Evolutionary conservation across 202 grass and related monocot genomes (phyloP), one percentile per base, ranked within the genome.

Genomic region (Carex arenaria): DNA sequence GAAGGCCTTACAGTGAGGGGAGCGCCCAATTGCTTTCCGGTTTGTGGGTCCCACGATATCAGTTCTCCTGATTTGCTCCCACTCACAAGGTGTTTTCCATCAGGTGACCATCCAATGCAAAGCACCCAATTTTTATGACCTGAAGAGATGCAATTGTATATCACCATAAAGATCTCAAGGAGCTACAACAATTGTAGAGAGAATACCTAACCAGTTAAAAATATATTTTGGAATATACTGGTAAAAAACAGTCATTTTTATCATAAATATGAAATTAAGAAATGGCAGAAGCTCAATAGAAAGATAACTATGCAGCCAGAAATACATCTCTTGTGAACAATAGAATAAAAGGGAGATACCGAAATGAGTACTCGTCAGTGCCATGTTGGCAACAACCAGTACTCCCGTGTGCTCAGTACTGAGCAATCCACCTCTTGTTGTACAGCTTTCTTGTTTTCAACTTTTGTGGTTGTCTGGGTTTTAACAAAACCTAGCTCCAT

Each of bases 111-210:
- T 72, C 91, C 89, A 89, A 95, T 90, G 53, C 71, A 95, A 73
- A 98, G 93, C 61, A 98, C 96, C 96, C 96, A 98, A 85, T 95
- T 95, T 75, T 98, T 98, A 89, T 98, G 96, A n/a, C 96, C 96
- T 98, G 81, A 22, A 93, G 72, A 57, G 14, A 57, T 22, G 19
- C 40, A 20, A 57, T 19, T 28, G 22, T 36, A 77, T 77, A 15
- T 36, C 53, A 77, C 14, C 19, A 2, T 77, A 34, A 77, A 56
- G 14, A 57, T 56, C 28, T 59, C 13, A 11, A 57, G 15, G 26
- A 34, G 45, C 8, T 43, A 28, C 26, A 72, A 66, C 30, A 12
- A 31, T 14, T 30, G 36, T 22, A 47, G n/a, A 22, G 18, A 10
- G 34, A 71, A 71, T 71, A 9, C 67, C 43, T 5, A 67, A 71